Conservation (phyloP, 805 yeast genomes). For the Suhomyces kilbournensis region DNA sequence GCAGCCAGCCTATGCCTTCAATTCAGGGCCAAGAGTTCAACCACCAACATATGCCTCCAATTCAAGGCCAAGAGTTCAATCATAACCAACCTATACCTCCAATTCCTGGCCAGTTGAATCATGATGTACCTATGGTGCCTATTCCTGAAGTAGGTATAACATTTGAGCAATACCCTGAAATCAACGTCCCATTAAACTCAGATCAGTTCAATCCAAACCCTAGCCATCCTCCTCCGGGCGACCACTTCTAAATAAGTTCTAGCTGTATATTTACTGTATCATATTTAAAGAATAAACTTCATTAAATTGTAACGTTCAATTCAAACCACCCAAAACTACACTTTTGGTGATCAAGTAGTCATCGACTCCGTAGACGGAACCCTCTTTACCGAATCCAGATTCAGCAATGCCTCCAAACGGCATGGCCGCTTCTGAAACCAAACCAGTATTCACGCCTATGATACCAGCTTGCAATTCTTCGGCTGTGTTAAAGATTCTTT, state of each 20-base stretch:
- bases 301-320: neutral
- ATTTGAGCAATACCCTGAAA: neutral
- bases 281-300: neutral
- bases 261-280: conserved; percentile 1
- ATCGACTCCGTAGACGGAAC: conserved; percentile 70
- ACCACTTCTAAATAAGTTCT: neutral
- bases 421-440: conserved; percentile 62
- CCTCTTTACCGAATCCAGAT: conserved; percentile 81
- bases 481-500: conserved; percentile 56
- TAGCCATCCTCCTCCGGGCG: neutral
- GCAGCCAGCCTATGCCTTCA: neutral
- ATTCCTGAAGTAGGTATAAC: neutral
- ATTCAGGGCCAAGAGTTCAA: neutral
- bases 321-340: conserved; percentile 47
- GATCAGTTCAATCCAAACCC: neutral
- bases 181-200: neutral
- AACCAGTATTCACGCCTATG: conserved; percentile 79
- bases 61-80: neutral
- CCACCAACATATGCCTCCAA: neutral
- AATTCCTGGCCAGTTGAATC: neutral
- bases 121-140: neutral
- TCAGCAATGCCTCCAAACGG: conserved; percentile 79
- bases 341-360: conserved; percentile 69
- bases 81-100: neutral
- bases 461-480: conserved; percentile 74